These are phyloP conservation scores for Jackrogersella multiformis DNA, from an alignment of 495 filamentous ascomycete species.

Conservation along the genomic window DNA sequence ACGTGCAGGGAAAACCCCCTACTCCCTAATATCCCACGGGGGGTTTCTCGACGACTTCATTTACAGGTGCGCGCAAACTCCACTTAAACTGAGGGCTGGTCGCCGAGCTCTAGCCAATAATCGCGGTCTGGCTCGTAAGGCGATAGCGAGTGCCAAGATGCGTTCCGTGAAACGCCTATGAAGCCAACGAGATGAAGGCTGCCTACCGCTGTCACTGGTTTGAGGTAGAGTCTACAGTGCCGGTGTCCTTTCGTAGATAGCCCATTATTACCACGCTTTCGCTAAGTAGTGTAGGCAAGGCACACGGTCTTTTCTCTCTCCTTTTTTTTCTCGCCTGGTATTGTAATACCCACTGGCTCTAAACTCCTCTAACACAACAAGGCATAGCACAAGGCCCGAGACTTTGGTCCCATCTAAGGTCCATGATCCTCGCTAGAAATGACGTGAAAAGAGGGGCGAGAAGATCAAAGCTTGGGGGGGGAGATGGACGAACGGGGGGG, in stretches of 20 bases:
- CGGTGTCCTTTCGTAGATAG: too few relatives aligned
- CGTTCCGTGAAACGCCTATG: background rate
- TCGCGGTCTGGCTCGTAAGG: background rate
- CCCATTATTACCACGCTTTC: background rate
- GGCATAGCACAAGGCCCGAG: conserved; percentile 8
- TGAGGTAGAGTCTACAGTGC: background rate
- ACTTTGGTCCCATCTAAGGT: conserved; percentile 10
- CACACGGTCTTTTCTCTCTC: background rate
- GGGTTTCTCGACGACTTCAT: conserved; percentile 8
- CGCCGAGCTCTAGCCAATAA: background rate
- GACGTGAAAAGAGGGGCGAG: conserved; percentile 37
- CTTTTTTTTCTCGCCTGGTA: background rate
- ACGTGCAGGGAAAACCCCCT: conserved; percentile 10
- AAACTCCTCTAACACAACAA: background rate
- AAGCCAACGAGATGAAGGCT: background rate
- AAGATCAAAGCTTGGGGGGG: conserved; percentile 15
- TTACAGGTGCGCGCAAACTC: conserved; percentile 7
- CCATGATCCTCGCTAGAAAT: conserved; percentile 22
- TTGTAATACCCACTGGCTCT: background rate
- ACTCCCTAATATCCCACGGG: conserved; percentile 16
- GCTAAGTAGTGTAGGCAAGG: background rate
- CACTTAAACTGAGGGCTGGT: background rate
- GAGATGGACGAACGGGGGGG: background rate
- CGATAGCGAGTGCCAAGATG: background rate
- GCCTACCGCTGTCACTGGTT: background rate